These are phyloP conservation scores for Aspergillus baeticus DNA, from an alignment of 495 filamentous ascomycete genomes.

Conservation along the genomic window DNA sequence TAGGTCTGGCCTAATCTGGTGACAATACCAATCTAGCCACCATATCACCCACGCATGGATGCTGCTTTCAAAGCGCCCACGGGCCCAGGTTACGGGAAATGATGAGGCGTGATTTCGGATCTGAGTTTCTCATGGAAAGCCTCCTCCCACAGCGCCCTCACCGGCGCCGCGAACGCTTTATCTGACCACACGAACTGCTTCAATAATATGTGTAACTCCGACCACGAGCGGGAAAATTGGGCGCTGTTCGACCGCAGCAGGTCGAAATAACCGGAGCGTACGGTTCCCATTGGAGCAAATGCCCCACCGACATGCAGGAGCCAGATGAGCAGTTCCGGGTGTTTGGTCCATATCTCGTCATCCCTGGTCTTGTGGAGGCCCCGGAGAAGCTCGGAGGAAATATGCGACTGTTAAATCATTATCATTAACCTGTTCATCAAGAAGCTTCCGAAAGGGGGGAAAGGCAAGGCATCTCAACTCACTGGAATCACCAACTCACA, in stretches of 20 bases:
- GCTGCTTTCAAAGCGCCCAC: no score
- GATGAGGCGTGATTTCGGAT: no score
- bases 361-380: constrained; percentile 26
- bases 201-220: constrained; percentile 25
- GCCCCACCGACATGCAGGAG: constrained; percentile 38
- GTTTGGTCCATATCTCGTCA: constrained; percentile 23
- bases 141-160: constrained; percentile 33
- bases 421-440: not conserved
- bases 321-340: constrained; percentile 33
- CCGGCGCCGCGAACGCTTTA: constrained; percentile 28
- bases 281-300: constrained; percentile 30
- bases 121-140: not conserved
- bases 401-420: constrained; percentile 22
- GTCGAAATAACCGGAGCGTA: constrained; percentile 29
- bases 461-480: constrained; percentile 12
- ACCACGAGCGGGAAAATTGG: constrained; percentile 27
- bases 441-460: not conserved
- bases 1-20: no score
- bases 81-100: no score
- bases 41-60: no score
- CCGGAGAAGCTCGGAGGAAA: constrained; percentile 32
- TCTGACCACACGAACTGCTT: constrained; percentile 42
- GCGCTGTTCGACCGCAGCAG: constrained; percentile 16
- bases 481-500: constrained; percentile 33
- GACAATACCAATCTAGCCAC: no score